Base-by-base conservation (phyloP, 306 rosid species). In the Spatholobus suberectus region DNA sequence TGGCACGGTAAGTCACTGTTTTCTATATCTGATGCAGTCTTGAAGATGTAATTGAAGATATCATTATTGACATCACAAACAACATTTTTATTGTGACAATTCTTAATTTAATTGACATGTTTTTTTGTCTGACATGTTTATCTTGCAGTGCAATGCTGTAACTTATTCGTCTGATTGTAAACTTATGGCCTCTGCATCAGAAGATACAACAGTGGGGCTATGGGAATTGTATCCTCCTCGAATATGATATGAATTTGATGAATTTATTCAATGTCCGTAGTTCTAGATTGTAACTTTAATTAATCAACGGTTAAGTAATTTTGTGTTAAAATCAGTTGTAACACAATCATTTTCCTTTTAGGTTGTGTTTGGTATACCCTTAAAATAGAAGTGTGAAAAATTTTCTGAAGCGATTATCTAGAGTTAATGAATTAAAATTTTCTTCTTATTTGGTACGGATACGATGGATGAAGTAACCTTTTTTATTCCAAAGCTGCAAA, bases 191-290 rank as follows among this genome's bases (percentile, higher is more conserved):
- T 93, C 98, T 75, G 97, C 94, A 32, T 95, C 99, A 8, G 96
- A 94, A 68, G 99, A 95, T 86, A 76, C 93, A 46, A 91, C 92
- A 0, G 97, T 93, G 80, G 99, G 93, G 3, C 92, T 95, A 7
- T 95, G 99, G 99, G 90, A 93, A 83, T 83, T 95, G 70, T 95
- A 95, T 85, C 97, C 98, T 82, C 97, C 98, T 76, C 86, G 21
- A 82, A 77, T 84, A 66, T 88, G 85, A 93, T 62, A 77, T 77
- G 18, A 17, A 5, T 18, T 59, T 55, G 12, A 69, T 44, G 43
- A 43, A 26, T 65, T 41, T 40, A 20, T 41, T 27, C 70, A 34
- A 46, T 23, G 55, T 23, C 51, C 0, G 0, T 35, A 47, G 43
- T 65, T 32, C 40, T 47, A 44, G 5, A 13, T 20, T 34, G 8